Evolutionary conservation across 2,329 filamentous ascomycete species (phyloP).

Genomic region (Claviceps humidiphila): DNA sequence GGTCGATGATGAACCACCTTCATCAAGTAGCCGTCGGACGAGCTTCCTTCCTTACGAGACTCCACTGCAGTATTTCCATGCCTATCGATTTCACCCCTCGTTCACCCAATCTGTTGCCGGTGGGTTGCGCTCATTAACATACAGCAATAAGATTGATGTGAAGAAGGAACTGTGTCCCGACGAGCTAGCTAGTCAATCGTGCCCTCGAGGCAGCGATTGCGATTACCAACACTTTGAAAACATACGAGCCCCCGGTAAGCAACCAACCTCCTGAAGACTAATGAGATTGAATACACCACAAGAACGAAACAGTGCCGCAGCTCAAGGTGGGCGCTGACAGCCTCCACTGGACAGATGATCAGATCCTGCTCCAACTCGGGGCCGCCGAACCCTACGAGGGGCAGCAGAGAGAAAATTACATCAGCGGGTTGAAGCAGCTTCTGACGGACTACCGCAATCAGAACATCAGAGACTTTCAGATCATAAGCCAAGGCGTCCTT

Average conservation of each 20-base stretch:
- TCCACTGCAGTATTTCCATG: constrained; percentile 68
- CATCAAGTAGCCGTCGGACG: constrained; percentile 8
- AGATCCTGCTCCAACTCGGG: constrained; percentile 59
- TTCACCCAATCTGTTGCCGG: constrained; percentile 57
- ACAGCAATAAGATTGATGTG: constrained; percentile 79
- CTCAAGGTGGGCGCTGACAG: constrained; percentile 34
- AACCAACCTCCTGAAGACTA: constrained; percentile 7
- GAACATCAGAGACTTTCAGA: constrained; percentile 51
- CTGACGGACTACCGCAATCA: constrained; percentile 46
- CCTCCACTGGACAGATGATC: constrained; percentile 45
- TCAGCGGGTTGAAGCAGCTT: constrained; percentile 46
- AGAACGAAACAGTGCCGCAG: constrained; percentile 6
- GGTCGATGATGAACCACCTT: constrained; percentile 10
- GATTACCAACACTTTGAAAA: constrained; percentile 60
- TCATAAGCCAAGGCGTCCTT: constrained; percentile 53
- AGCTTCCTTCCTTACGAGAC: constrained; percentile 58
- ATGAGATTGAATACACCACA: constrained; percentile 6
- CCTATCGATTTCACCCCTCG: constrained; percentile 78
- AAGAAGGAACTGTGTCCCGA: constrained; percentile 62
- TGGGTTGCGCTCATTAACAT: constrained; percentile 81
- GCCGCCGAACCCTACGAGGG: constrained; percentile 50
- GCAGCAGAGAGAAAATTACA: constrained; percentile 48
- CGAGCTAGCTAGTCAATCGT: constrained; percentile 57
- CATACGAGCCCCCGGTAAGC: constrained; percentile 26
- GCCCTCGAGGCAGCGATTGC: constrained; percentile 59